Base-by-base conservation (phyloP, 1,284 basidiomycete genomes). In the Pulveroboletus sp. region DNA sequence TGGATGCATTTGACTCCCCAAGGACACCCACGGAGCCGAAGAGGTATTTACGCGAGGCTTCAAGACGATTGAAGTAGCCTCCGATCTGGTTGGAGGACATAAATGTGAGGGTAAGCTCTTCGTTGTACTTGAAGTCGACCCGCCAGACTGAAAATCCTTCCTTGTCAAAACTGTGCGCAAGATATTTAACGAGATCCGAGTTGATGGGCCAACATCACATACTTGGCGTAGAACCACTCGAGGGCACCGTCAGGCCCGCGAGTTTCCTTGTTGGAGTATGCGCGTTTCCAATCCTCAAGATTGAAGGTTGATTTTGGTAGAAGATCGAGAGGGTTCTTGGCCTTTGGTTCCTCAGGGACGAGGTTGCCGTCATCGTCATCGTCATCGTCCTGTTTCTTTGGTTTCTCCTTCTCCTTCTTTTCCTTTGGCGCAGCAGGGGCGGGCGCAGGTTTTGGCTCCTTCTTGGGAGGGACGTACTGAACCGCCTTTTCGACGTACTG, bases 191-290 rank as follows among this genome's bases (percentile, higher is more conserved):
- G n/a, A 56, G 26, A 43, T 65, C 59, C 22, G 68, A 12, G 40
- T 12, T 2, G 7, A 43, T 3, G 20, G 14, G 9, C 8, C 6
- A 38, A 42, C 2, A 28, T 17, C 9, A 77, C 85, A 53, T 65
- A 93, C 90, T 94, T 88, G 75, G 92, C 71, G 81, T 95, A 94
- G 84, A 96, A 89, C 92, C 92, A 96, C 73, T 93, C 89, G 25
- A 92, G 64, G 45, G 89, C 67, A 57, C 91, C 91, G 49, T 74
- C 86, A 24, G 86, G 62, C 38, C 89, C 90, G 57, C 91, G 86
- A 38, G 96, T 98, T 56, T 98, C 96, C 77, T 91, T 89, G 89
- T 98, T 98, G 67, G 94, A 97, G 83, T 98, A 98, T 57, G 91
- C 89, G 52, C 94, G 88, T 80, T 98, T 98, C 92, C 93, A 97